Conservation (phyloP, 768 basidiomycete genomes). For the Lactarius akahatsu region DNA sequence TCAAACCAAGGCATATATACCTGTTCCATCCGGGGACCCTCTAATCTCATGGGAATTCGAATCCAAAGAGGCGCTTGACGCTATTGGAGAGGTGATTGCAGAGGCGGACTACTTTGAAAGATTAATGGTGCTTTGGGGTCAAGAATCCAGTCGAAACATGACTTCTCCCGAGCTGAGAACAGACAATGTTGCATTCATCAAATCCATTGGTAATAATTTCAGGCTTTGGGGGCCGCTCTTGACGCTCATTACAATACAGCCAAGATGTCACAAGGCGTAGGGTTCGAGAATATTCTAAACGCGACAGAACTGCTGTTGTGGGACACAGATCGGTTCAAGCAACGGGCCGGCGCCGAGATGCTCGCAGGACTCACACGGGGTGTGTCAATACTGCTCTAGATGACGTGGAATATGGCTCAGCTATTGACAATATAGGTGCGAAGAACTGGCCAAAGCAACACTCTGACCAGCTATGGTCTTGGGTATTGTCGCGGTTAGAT, state of each 20-base stretch:
- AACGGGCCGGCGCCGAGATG: conserved; percentile 75
- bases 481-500: conserved; percentile 62
- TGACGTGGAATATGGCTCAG: conserved; percentile 4
- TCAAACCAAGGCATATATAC: conserved; percentile 59
- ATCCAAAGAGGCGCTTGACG: conserved; percentile 51
- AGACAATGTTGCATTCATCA: conserved; percentile 50
- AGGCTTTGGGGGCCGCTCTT: background rate
- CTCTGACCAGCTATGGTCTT: conserved; percentile 63
- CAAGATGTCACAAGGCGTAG: conserved; percentile 59
- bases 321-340: conserved; percentile 79
- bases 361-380: conserved; percentile 75
- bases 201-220: conserved; percentile 46
- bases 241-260: conserved; percentile 42
- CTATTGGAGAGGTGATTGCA: conserved; percentile 49
- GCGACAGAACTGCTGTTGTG: conserved; percentile 60
- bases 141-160: conserved; percentile 67
- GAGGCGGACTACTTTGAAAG: conserved; percentile 58
- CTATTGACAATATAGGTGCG: conserved; percentile 49
- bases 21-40: conserved; percentile 39
- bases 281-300: conserved; percentile 52
- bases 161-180: conserved; percentile 55
- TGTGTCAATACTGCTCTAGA: conserved; percentile 34
- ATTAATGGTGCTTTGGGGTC: conserved; percentile 67
- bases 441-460: conserved; percentile 75
- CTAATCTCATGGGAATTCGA: conserved; percentile 52